These are phyloP conservation scores for Misopates orontium DNA, from an alignment of 257 asterid species.

Conservation along the genomic window DNA sequence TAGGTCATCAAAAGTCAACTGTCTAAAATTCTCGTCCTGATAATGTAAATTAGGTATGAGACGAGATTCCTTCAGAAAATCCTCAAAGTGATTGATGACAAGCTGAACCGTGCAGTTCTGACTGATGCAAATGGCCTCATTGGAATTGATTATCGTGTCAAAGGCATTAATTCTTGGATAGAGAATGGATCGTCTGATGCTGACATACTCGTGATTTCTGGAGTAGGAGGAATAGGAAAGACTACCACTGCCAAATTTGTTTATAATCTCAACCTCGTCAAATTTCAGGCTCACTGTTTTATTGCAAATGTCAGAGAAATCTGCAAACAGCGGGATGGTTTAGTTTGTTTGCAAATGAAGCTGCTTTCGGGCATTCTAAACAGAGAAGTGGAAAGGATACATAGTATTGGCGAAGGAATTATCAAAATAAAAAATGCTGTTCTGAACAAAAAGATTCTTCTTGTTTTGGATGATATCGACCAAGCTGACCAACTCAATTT, in stretches of 20 bases:
- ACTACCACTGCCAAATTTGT: slow-evolving; percentile 12
- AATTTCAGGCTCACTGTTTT: slow-evolving; percentile 26
- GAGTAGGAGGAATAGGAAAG: slow-evolving; percentile 18
- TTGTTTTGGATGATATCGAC: slow-evolving; percentile 31
- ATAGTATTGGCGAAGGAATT: slow-evolving; percentile 19
- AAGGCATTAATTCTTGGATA: slow-evolving; percentile 21
- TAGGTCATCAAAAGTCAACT: no score
- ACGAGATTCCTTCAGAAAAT: slow-evolving; percentile 26
- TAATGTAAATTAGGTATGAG: slow-evolving; percentile 10
- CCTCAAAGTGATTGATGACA: slow-evolving; percentile 22
- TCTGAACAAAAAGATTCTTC: slow-evolving; percentile 13
- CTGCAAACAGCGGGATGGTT: slow-evolving; percentile 15
- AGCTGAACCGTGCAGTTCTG: neutral
- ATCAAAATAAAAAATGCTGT: neutral
- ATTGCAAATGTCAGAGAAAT: slow-evolving; percentile 23
- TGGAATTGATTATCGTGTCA: slow-evolving; percentile 26
- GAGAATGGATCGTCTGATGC: slow-evolving; percentile 7
- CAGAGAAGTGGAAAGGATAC: neutral
- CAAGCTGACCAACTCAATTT: slow-evolving; percentile 15
- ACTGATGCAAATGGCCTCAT: slow-evolving; percentile 10
- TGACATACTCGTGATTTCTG: slow-evolving; percentile 16
- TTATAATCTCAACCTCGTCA: slow-evolving; percentile 4
- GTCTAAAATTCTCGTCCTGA: no score
- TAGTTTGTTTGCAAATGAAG: slow-evolving; percentile 23
- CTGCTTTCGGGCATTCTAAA: slow-evolving; percentile 23